Conservation (phyloP, 495 filamentous ascomycete species). For the Pyronema omphalodes region DNA sequence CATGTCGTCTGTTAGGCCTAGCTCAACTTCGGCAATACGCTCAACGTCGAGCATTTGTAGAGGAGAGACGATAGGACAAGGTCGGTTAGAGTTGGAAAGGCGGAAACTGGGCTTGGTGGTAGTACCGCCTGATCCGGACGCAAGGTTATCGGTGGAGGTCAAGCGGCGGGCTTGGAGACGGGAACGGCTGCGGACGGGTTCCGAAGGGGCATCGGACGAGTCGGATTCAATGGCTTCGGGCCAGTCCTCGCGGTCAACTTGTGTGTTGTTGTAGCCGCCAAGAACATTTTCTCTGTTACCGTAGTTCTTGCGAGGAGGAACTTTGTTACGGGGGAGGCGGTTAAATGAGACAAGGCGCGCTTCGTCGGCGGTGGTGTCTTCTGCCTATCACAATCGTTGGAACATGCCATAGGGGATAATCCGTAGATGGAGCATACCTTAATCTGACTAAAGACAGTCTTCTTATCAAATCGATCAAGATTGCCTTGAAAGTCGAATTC, state of each 20-base stretch:
- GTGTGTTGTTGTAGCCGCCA: slow-evolving; percentile 30
- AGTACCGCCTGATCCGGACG: slow-evolving; percentile 8
- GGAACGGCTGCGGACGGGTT: too few relatives aligned
- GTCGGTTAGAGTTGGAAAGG: slow-evolving; percentile 31
- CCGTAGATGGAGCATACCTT: slow-evolving; percentile 25
- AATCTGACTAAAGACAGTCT: slow-evolving; percentile 70
- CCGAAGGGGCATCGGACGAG: too few relatives aligned
- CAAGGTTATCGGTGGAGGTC: slow-evolving; percentile 12
- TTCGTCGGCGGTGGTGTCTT: slow-evolving; percentile 74
- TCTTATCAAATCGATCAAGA: slow-evolving; percentile 86
- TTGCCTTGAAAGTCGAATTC: slow-evolving; percentile 86
- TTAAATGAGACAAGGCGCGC: slow-evolving; percentile 83
- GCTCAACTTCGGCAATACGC: slow-evolving; percentile 63
- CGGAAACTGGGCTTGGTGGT: slow-evolving; percentile 15
- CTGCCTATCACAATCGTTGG: slow-evolving; percentile 28
- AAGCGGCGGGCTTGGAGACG: too few relatives aligned
- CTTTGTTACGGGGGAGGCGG: slow-evolving; percentile 43
- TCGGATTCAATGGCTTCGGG: slow-evolving; percentile 22
- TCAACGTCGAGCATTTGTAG: slow-evolving; percentile 80
- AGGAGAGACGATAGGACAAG: slow-evolving; percentile 64
- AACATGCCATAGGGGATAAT: too few relatives aligned
- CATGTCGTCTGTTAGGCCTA: slow-evolving; percentile 71
- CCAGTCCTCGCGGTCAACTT: slow-evolving; percentile 19
- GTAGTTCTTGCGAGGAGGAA: slow-evolving; percentile 76
- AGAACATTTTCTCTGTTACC: slow-evolving; percentile 87